Evolutionary conservation across 140 eudicot genomes (phyloP).

Genomic region (Eryngium alpinum): DNA sequence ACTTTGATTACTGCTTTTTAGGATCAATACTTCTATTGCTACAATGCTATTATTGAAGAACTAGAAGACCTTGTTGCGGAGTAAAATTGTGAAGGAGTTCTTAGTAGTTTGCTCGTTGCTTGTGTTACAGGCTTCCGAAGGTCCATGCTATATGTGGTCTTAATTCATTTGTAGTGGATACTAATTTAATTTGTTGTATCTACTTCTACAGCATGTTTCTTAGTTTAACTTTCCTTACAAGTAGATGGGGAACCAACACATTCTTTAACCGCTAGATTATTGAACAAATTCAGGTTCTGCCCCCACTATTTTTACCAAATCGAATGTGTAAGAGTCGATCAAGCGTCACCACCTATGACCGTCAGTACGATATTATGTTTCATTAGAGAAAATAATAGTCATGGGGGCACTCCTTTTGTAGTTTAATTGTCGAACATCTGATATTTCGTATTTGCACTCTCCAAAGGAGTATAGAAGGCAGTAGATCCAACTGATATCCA

Average conservation of each 20-base stretch:
- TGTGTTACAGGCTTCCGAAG: background rate
- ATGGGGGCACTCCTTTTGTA: no score
- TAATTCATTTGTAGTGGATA: background rate
- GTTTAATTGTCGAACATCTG: no score
- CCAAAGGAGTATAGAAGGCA: no score
- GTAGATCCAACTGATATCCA: no score
- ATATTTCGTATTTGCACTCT: no score
- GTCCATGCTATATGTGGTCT: background rate
- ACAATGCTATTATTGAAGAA: conserved; percentile 77
- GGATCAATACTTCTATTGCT: conserved; percentile 85
- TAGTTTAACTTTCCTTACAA: background rate
- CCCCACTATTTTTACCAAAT: background rate
- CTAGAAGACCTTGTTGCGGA: conserved; percentile 59
- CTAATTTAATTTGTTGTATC: background rate
- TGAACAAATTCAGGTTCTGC: background rate
- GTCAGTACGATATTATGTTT: no score
- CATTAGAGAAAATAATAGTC: no score
- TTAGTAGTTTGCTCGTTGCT: conserved; percentile 27
- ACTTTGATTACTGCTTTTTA: conserved; percentile 22
- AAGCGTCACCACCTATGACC: background rate
- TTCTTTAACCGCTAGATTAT: background rate
- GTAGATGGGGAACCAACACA: background rate
- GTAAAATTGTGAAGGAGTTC: conserved; percentile 22
- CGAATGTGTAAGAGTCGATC: background rate
- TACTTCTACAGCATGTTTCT: background rate